Base-by-base conservation (phyloP, 768 basidiomycete species). In the Paxillus rubicundulus region DNA sequence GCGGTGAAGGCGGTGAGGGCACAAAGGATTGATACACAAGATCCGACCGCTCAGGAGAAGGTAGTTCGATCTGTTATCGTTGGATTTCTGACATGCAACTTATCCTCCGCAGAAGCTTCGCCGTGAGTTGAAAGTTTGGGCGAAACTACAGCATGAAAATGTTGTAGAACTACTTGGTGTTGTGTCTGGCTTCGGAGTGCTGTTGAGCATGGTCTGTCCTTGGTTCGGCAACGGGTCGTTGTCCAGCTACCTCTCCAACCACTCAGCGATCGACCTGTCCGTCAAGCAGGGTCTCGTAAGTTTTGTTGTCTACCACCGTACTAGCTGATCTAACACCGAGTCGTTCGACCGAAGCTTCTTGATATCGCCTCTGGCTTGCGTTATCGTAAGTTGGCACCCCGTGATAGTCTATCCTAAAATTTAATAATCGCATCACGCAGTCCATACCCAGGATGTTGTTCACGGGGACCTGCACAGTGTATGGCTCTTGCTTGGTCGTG, bases 381-480 rank as follows among this genome's bases (percentile, higher is more conserved):
- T 14, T 56, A 67, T 48, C 58, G 66, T 67, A 36, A 16, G 68
- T 52, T n/a, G n/a, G n/a, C n/a, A n/a, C n/a, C n/a, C 21, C 8
- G n/a, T 9, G 9, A 9, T 36, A 24, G 16, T 24, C 24, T n/a
- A 1, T 17, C 21, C 40, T 7, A 16, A n/a, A n/a, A n/a, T n/a
- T n/a, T n/a, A n/a, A n/a, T n/a, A n/a, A n/a, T n/a, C n/a, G n/a
- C n/a, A n/a, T n/a, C n/a, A n/a, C n/a, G n/a, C 18, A 67, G 68
- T 67, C 7, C 67, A 70, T 16, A 32, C 18, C 21, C 20, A 56
- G 10, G 41, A 10, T 5, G 45, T 74, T 13, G 44, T 70, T 2
- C 73, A 74, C 48, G 71, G 70, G 9, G 72, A 76, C 50, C 59
- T 74, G 13, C 68, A 74, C 44, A 73, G 70, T 1, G 70, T 72